Evolutionary conservation across 441 rosid genomes (phyloP).

Genomic region (Pelargonium fulgidum): DNA sequence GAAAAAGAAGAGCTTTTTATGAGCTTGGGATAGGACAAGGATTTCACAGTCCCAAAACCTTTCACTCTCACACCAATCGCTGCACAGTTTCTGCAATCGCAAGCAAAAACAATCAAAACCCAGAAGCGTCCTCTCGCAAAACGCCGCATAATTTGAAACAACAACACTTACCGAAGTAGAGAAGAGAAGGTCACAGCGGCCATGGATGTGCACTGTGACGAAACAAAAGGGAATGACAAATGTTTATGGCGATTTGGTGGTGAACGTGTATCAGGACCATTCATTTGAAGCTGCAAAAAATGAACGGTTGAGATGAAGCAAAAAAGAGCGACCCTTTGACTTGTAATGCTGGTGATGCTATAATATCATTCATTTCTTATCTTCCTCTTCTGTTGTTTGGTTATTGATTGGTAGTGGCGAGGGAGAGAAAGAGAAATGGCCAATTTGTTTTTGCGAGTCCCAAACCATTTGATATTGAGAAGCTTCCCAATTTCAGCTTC

Average conservation of each 20-base stretch:
- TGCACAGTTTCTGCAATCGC: conserved; percentile 35
- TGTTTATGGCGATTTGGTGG: not conserved
- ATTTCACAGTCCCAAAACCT: conserved; percentile 26
- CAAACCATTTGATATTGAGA: conserved; percentile 26
- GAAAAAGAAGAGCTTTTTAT: conserved; percentile 24
- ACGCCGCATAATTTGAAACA: not conserved
- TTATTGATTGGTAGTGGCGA: too few relatives aligned
- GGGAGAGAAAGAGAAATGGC: conserved; percentile 36
- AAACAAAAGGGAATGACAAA: not conserved
- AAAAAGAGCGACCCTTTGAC: not conserved
- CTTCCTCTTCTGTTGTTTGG: not conserved
- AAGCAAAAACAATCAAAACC: conserved; percentile 6
- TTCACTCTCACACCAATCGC: conserved; percentile 21
- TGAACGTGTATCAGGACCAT: not conserved
- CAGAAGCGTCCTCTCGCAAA: not conserved
- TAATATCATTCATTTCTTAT: not conserved
- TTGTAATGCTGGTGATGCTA: not conserved
- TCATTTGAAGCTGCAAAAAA: not conserved
- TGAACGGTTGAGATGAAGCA: conserved; percentile 9
- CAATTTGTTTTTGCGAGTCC: conserved; percentile 39
- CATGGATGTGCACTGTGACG: conserved; percentile 28
- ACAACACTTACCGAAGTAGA: conserved; percentile 38
- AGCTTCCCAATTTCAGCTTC: conserved; percentile 52
- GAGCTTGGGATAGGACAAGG: conserved; percentile 22
- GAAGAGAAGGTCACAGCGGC: conserved; percentile 40